Conservation (phyloP, 176 grass and related monocot species). For the Oryza coarctata region DNA sequence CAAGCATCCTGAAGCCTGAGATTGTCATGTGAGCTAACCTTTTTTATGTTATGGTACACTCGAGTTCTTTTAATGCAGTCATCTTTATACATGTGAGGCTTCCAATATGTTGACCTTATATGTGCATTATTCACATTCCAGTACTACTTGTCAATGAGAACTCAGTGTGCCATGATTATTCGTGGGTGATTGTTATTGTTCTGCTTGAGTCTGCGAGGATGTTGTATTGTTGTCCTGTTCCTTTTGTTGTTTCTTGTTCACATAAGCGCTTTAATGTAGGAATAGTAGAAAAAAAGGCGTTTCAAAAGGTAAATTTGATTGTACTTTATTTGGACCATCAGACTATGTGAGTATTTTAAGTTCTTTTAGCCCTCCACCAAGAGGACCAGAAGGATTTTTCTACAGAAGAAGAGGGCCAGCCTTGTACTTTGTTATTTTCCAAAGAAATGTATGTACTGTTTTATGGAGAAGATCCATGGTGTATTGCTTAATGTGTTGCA, state of each 20-base stretch:
- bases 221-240: background rate
- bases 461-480: background rate
- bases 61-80: background rate
- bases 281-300: slow-evolving; percentile 4
- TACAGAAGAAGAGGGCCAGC: background rate
- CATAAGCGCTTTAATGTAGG: slow-evolving; percentile 15
- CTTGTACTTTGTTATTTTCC: background rate
- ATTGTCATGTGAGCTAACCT: slow-evolving; percentile 80
- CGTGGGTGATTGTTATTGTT: background rate
- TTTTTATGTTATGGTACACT: slow-evolving; percentile 8
- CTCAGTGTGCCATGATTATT: background rate
- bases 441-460: background rate
- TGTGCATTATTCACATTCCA: background rate
- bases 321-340: background rate
- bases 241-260: background rate
- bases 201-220: background rate
- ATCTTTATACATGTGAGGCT: slow-evolving; percentile 16
- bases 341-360: background rate
- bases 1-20: slow-evolving; percentile 91
- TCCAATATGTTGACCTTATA: slow-evolving; percentile 30
- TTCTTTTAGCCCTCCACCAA: background rate
- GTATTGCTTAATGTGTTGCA: background rate
- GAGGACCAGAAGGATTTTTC: background rate
- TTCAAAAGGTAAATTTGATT: slow-evolving; percentile 2
- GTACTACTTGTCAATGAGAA: slow-evolving; percentile 1